Base-by-base conservation (phyloP, 1,139 yeast genomes). In the Saccharomyces hybrid region DNA sequence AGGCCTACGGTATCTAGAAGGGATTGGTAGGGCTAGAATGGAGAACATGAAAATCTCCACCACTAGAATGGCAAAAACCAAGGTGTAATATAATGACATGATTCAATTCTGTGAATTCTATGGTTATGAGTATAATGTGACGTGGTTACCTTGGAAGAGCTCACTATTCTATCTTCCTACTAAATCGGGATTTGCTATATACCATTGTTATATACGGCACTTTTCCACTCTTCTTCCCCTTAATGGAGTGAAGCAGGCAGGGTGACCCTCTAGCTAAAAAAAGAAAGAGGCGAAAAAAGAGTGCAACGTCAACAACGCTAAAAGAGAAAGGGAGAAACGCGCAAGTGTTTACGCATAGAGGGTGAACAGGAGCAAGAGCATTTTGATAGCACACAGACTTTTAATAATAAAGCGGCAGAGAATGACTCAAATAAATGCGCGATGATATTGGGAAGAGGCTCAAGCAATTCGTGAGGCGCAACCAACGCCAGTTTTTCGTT, bases 41-140 rank as follows among this genome's bases (percentile, higher is more conserved):
- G 90, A 79, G 76, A 93, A 93, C 55, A 88, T 74, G n/a, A 73
- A 81, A 84, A 91, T 84, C 73, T 95, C 99, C 31, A 79, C 63
- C 54, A 87, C 81, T 60, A 93, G 78, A 50, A 93, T 75, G 26
- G 80, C 82, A 64, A 91, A 93, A 4, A 90, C 81, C 70, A 69
- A 53, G 4, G 61, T 55, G 53, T 69, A 74, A 57, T 61, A 67
- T 16, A 64, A 50, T 11, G 71, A 65, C 72, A 67, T 66, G 11
- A 2, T 27, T 20, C 38, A 9, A 38, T 38, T 34, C 25, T 20
- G 26, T 38, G 26, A 9, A 38, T 38, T 34, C 25, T 9, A n/a
- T 38, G 26, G 20, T 20, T 38, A 8, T 5, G 25, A 20, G 7
- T 20, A 20, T 20, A 38, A 38, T 2, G 25, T 38, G 25, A 20